Base-by-base conservation (phyloP, 2,329 filamentous ascomycete genomes). In the Rutstroemia sp. region DNA sequence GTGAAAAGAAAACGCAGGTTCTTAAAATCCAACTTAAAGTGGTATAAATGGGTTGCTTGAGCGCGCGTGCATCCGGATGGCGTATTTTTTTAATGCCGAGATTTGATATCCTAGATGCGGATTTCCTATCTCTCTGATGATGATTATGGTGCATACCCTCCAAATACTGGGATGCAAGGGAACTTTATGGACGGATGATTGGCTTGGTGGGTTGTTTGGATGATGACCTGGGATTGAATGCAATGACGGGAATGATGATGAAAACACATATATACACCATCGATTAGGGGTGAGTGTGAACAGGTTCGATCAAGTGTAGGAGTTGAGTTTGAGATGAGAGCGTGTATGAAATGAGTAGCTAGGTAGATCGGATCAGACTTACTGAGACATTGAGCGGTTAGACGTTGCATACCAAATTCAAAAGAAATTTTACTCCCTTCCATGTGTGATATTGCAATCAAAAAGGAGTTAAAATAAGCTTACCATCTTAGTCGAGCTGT, bases 11-110 rank as follows among this genome's bases (percentile, higher is more conserved):
- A 42, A 49, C 19, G 38, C 41, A 50, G 9, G 50, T 55, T 55
- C 47, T 7, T 50, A 14, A 44, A 37, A 14, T 41, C 50, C 53
- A 48, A 51, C 21, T 37, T 55, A 57, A 55, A 50, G 58, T 39
- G 59, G 58, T 52, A 39, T 54, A 59, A 51, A 61, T 53, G 55
- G 52, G 51, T 58, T 62, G 61, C 57, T 65, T 57, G 63, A 66
- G 61, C 62, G 59, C 59, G 57, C 52, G 63, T 66, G 61, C 53
- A 55, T 55, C 45, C 30, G 46, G 47, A 51, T 55, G 47, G 53
- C 53, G 53, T 55, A n/a, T 19, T 42, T 47, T 23, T 55, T 50
- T 55, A 37, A 51, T 37, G 16, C 19, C n/a, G 52, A 54, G 53
- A 51, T 25, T 16, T 45, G 53, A 51, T 18, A 44, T 38, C 25